These are phyloP conservation scores for Fusarium albosuccineum DNA, from an alignment of 2,329 filamentous ascomycete species.

Conservation along the genomic window DNA sequence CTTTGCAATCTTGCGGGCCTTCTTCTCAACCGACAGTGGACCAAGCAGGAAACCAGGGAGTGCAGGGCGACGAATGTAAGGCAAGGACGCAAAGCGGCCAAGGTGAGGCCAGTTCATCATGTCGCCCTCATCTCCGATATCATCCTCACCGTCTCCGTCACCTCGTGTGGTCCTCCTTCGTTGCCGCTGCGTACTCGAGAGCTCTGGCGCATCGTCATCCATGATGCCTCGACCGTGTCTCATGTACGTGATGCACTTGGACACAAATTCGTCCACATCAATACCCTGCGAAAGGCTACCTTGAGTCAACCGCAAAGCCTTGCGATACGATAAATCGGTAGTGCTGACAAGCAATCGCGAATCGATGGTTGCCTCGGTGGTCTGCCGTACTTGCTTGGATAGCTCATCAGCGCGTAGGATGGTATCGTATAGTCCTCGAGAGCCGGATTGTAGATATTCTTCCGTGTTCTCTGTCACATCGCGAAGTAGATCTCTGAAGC, in stretches of 20 bases:
- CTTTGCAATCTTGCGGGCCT: slow-evolving; percentile 76
- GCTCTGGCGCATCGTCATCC: slow-evolving; percentile 63
- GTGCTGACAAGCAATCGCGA: slow-evolving; percentile 86
- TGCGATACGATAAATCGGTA: slow-evolving; percentile 84
- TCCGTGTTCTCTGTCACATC: slow-evolving; percentile 75
- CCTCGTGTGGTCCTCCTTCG: slow-evolving; percentile 53
- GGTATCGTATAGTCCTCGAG: slow-evolving; percentile 73
- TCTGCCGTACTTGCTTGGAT: slow-evolving; percentile 82
- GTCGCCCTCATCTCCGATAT: slow-evolving; percentile 79
- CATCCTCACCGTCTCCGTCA: slow-evolving; percentile 67
- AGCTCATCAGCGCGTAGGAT: slow-evolving; percentile 75
- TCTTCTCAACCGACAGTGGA: slow-evolving; percentile 90
- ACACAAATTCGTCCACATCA: slow-evolving; percentile 91
- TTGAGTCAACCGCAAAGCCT: slow-evolving; percentile 78
- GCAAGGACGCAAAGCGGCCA: slow-evolving; percentile 81
- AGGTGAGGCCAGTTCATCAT: slow-evolving; percentile 89
- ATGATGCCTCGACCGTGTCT: slow-evolving; percentile 70
- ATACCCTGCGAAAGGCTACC: slow-evolving; percentile 81
- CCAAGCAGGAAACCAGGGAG: slow-evolving; percentile 88
- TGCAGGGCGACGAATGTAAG: slow-evolving; percentile 78
- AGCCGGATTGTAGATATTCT: slow-evolving; percentile 76
- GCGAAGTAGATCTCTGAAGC: slow-evolving; percentile 76
- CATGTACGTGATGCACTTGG: slow-evolving; percentile 92
- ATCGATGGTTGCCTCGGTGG: slow-evolving; percentile 90
- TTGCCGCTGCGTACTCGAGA: slow-evolving; percentile 63